These are phyloP conservation scores for Babesia ovata DNA, from an alignment of 169 alveolate genomes.

Conservation along the genomic window DNA sequence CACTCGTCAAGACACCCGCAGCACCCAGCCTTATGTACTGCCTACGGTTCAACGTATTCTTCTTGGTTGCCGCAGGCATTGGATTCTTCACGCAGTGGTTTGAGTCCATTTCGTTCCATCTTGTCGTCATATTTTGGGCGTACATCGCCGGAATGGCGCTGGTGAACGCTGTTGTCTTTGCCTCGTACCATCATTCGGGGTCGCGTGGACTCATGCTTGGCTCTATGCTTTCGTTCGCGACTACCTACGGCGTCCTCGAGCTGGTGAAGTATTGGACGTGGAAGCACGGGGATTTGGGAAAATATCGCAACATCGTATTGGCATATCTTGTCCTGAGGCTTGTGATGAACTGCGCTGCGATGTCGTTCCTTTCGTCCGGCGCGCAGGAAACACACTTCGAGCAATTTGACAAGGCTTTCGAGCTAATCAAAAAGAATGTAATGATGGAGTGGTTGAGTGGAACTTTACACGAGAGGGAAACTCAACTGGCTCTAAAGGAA, in stretches of 20 bases:
- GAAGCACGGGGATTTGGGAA: not conserved
- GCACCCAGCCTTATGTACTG: slow-evolving; percentile 39
- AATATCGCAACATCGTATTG: slow-evolving; percentile 9
- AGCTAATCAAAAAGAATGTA: not conserved
- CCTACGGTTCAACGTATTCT: slow-evolving; percentile 32
- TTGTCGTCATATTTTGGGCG: slow-evolving; percentile 36
- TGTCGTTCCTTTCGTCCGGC: slow-evolving; percentile 5
- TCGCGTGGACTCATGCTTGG: slow-evolving; percentile 41
- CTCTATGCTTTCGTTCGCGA: slow-evolving; percentile 25
- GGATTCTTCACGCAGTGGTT: slow-evolving; percentile 10
- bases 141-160: slow-evolving; percentile 21
- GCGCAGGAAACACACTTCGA: slow-evolving; percentile 14
- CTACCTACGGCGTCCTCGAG: slow-evolving; percentile 29
- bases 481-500: slow-evolving; percentile 6
- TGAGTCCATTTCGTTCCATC: slow-evolving; percentile 16
- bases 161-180: slow-evolving; percentile 34
- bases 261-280: slow-evolving; percentile 8
- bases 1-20: slow-evolving; percentile 31
- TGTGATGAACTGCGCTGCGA: slow-evolving; percentile 4
- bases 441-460: slow-evolving; percentile 38
- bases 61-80: slow-evolving; percentile 4
- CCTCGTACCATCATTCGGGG: slow-evolving; percentile 55
- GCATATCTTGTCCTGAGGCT: not conserved
- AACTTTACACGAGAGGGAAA: slow-evolving; percentile 13
- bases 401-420: slow-evolving; percentile 18